Base-by-base conservation (phyloP, 139 green algal species). In the Haematococcus sp. region DNA sequence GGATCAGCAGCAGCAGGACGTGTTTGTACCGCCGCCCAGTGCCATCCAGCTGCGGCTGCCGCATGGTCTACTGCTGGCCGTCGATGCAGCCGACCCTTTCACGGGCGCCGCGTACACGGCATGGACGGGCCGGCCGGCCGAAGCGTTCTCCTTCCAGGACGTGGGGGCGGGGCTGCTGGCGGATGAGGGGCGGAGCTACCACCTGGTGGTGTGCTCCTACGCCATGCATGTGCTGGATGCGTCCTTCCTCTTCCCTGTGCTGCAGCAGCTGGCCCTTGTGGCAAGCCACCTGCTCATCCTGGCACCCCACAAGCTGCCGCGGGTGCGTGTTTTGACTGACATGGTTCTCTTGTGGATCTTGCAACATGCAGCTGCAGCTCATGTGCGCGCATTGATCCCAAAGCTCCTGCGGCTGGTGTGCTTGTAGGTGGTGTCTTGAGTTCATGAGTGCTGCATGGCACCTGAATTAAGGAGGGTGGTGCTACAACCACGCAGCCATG, bases 1-100 rank as follows among this genome's bases (percentile, higher is more conserved):
- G 11, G 4, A 34, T 34, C 58, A 65, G 58, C 58, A 33, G 58
- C 58, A 65, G 27, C 58, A 44, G 58, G 17, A 23, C 16, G 11
- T 25, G 19, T 25, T 19, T 44, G 25, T 25, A 19, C 25, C 25
- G 28, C 25, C 58, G 4, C 11, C 25, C 27, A 35, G 13, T 34
- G 19, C 58, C 17, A 23, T 44, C 17, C 20, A 5, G 5, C 58
- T 44, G 58, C 58, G 5, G 25, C 17, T 44, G 25, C 58, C 25
- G 4, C 25, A 34, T 4, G 13, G 15, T 4, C 71, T 66, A 30
- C 72, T 54, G 55, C 64, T 79, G 64, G 27, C 15, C 30, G 46
- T 79, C 1, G 58, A 70, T 73, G 74, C 67, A 25, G 61, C 58
- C 32, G 74, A 80, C 58, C 74, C 74, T 13, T 80, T 67, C 74